Conservation (phyloP, 805 yeast species). For the Suhomyces tanzawaensis region DNA sequence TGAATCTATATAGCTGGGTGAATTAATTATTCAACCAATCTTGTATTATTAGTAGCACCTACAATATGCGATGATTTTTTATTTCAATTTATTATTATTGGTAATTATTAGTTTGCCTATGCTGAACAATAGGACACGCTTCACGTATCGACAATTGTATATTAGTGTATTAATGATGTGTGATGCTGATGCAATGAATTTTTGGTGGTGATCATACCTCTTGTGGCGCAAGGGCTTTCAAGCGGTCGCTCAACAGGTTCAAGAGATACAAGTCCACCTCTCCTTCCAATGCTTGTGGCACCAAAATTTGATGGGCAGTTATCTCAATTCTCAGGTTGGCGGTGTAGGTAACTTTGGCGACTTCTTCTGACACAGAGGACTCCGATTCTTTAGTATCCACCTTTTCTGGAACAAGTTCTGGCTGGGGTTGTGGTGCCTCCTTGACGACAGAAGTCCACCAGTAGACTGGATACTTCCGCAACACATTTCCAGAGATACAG, state of each 20-base stretch:
- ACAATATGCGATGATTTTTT: too few relatives aligned
- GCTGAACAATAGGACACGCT: too few relatives aligned
- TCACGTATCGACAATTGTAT: too few relatives aligned
- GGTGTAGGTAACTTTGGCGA: slow-evolving; percentile 5
- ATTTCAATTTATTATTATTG: too few relatives aligned
- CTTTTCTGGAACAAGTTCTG: not conserved
- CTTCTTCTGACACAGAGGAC: not conserved
- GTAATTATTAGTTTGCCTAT: too few relatives aligned
- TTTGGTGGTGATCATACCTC: too few relatives aligned
- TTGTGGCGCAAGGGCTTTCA: too few relatives aligned
- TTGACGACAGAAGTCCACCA: slow-evolving; percentile 53
- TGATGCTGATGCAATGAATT: too few relatives aligned
- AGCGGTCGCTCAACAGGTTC: not conserved
- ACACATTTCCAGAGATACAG: slow-evolving; percentile 50
- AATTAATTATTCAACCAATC: too few relatives aligned
- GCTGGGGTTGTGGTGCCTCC: slow-evolving; percentile 1
- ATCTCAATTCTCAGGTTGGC: not conserved
- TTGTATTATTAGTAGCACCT: too few relatives aligned
- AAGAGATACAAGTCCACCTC: not conserved
- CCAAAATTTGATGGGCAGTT: not conserved
- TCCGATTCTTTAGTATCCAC: not conserved
- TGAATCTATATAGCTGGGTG: too few relatives aligned
- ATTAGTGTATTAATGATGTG: too few relatives aligned
- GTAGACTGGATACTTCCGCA: slow-evolving; percentile 52
- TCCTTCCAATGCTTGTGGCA: not conserved